Conservation (phyloP, 1,284 basidiomycete species). For the Thelephora terrestris region DNA sequence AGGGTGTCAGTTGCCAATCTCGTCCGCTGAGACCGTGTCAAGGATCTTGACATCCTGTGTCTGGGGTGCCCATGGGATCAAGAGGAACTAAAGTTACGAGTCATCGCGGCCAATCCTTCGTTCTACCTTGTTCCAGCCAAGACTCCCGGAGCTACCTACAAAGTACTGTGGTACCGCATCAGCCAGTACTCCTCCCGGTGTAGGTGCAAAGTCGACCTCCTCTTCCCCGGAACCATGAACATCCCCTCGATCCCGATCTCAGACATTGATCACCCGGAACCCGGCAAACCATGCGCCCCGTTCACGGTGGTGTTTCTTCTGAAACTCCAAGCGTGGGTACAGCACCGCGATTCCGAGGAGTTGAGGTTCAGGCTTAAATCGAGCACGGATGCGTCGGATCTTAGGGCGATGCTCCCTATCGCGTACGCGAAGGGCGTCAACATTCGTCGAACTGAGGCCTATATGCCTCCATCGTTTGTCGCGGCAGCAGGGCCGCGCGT, state of each 20-base stretch:
- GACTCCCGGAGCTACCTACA: conserved; percentile 31
- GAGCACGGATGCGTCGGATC: conserved; percentile 32
- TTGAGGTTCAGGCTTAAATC: conserved; percentile 28
- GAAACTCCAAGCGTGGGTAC: conserved; percentile 41
- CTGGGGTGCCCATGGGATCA: conserved; percentile 22
- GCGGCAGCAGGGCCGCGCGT: neutral
- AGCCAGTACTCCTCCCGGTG: neutral
- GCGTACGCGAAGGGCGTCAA: conserved; percentile 10
- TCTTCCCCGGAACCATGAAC: conserved; percentile 34
- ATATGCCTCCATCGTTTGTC: neutral
- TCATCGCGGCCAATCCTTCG: conserved; percentile 22
- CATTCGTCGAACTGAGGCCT: neutral
- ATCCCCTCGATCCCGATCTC: conserved; percentile 28
- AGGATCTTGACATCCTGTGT: conserved; percentile 46
- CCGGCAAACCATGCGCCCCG: conserved; percentile 30
- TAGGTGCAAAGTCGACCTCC: conserved; percentile 43
- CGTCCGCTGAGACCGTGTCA: neutral
- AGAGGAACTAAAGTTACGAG: conserved; percentile 32
- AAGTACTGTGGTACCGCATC: conserved; percentile 33
- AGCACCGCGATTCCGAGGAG: conserved; percentile 28
- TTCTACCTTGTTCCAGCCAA: conserved; percentile 33
- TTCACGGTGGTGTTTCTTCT: conserved; percentile 34
- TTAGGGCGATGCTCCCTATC: conserved; percentile 30
- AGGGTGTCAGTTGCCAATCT: neutral
- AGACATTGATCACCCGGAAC: conserved; percentile 17